Conservation (phyloP, 371 early-diverging fungal species). For the Mortierella sp. region DNA sequence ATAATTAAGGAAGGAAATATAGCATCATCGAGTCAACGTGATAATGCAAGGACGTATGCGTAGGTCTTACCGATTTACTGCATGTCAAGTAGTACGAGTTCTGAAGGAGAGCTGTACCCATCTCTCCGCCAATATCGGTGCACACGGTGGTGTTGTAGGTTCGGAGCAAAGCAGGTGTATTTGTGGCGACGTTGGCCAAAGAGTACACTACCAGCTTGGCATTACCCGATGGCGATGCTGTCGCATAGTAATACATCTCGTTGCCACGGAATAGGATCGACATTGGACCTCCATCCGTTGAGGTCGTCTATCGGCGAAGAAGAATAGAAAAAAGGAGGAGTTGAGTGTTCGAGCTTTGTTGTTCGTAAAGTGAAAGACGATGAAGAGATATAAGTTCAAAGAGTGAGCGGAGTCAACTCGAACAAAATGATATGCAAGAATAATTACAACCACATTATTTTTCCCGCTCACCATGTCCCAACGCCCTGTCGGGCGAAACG, state of each 20-base stretch:
- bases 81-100: background rate
- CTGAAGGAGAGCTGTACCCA: background rate
- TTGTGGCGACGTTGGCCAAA: background rate
- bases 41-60: too few species aligned
- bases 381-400: background rate
- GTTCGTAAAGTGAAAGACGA: background rate
- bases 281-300: background rate
- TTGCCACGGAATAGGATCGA: background rate
- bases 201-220: background rate
- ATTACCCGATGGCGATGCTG: background rate
- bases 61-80: background rate
- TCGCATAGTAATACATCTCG: conserved; percentile 3
- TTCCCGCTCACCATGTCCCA: background rate
- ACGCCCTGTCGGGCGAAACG: background rate
- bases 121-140: background rate
- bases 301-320: background rate
- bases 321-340: background rate
- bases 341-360: background rate
- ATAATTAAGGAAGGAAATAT: too few species aligned
- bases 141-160: background rate
- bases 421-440: background rate
- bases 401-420: background rate
- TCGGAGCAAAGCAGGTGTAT: background rate
- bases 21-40: too few species aligned
- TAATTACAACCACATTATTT: background rate